Base-by-base conservation (phyloP, 768 basidiomycete species). In the Auricularia sp. region DNA sequence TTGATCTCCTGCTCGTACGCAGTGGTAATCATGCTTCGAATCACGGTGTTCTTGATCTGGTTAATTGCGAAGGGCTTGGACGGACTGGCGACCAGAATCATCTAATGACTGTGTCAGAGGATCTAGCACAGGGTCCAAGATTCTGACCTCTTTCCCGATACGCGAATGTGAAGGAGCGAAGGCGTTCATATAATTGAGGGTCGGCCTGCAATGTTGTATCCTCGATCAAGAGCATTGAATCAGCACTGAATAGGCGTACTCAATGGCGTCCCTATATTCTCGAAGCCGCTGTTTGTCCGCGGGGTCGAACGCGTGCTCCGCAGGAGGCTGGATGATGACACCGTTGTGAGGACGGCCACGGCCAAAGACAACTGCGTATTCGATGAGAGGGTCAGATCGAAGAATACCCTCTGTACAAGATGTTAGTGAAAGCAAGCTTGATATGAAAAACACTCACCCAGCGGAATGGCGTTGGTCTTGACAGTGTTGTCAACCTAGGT, bases 161-260 rank as follows among this genome's bases (percentile, higher is more conserved):
- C 79, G 69, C 1, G 79, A 80, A 66, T 59, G 56, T 4, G 56
- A 33, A 21, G 56, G 56, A 14, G 34, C 56, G 29, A 33, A 59
- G 4, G 14, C 18, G 56, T 59, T 59, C 23, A 77, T 71, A 53
- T 74, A 64, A 62, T 79, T 74, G 3, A 81, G 71, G 7, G 73
- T 79, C 0, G 77, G 72, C 79, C 78, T 79, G 18, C 81, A 65
- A 21, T 71, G 64, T 67, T n/a, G n/a, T n/a, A n/a, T n/a, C 75
- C 74, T 34, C 75, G 10, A 44, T 44, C 10, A 51, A 18, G 18
- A 2, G 18, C 11, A 8, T 51, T 16, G 7, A 7, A 51, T 21
- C 6, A 6, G 18, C 8, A 51, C 21, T 12, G 21, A 8, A 51
- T 16, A 51, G 12, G 18, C 47, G 14, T 18, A 51, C 47, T 18